Conservation (phyloP, 495 filamentous ascomycete genomes). For the Penicillium odoratum region DNA sequence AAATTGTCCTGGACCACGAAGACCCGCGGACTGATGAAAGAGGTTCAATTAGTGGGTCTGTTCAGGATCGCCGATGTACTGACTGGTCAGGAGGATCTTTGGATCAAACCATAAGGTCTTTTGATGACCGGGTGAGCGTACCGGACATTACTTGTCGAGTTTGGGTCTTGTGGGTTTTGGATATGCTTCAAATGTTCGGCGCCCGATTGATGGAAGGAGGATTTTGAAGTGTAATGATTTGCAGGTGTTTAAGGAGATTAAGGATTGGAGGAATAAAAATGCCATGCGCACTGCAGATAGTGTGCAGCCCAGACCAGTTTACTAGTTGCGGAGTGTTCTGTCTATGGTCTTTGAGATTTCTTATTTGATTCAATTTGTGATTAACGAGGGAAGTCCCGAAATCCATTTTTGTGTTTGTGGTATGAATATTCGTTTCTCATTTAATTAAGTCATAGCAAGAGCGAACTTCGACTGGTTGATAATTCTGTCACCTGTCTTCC, state of each 20-base stretch:
- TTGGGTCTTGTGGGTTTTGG: conserved; percentile 18
- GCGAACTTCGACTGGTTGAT: too few species aligned
- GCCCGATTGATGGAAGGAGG: conserved; percentile 7
- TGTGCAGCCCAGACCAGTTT: conserved; percentile 14
- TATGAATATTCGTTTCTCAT: not conserved
- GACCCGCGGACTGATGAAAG: conserved; percentile 10
- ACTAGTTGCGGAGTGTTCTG: conserved; percentile 10
- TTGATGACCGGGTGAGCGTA: conserved; percentile 10
- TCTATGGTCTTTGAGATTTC: conserved; percentile 11
- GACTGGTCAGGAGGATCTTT: not conserved
- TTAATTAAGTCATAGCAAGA: not conserved
- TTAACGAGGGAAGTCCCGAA: not conserved
- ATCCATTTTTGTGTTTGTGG: not conserved
- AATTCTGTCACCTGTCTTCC: not conserved
- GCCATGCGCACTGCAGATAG: conserved; percentile 8
- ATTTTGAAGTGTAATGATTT: conserved; percentile 15
- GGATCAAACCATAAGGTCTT: conserved; percentile 11
- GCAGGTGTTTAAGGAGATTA: conserved; percentile 11
- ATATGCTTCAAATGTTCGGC: conserved; percentile 3
- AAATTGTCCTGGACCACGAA: conserved; percentile 18
- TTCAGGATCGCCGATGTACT: conserved; percentile 16
- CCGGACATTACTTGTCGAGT: conserved; percentile 12
- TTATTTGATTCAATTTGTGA: too few species aligned
- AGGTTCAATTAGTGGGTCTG: conserved; percentile 22
- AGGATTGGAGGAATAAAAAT: conserved; percentile 19